phyloP scores from a whole-genome alignment of 2,329 filamentous ascomycete genomes.

The Fusarium xylarioides region DNA sequence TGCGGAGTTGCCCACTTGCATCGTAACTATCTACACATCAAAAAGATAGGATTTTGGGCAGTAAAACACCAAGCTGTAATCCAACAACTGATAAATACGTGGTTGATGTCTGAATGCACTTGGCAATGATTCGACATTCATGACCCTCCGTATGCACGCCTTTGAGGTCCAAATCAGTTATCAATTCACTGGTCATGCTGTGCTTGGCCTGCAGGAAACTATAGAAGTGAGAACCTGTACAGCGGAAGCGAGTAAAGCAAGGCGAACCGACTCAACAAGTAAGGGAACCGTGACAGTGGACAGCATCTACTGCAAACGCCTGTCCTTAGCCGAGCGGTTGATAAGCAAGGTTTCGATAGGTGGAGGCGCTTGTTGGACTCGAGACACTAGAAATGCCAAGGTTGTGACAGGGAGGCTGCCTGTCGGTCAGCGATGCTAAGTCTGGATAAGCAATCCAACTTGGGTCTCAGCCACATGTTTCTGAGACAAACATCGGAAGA shows the following conservation, averaged over 20 bases:
- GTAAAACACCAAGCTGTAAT: background rate
- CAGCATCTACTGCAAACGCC: conserved; percentile 18
- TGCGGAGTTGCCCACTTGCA: conserved; percentile 33
- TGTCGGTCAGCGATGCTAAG: conserved; percentile 25
- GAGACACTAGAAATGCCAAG: conserved; percentile 20
- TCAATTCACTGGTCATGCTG: conserved; percentile 14
- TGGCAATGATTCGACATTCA: background rate
- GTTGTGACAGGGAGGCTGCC: conserved; percentile 23
- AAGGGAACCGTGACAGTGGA: conserved; percentile 21
- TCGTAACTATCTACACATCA: conserved; percentile 19
- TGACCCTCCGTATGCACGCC: background rate
- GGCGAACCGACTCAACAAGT: conserved; percentile 13
- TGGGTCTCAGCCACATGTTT: conserved; percentile 27
- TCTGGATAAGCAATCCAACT: conserved; percentile 28
- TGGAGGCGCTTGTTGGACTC: conserved; percentile 37
- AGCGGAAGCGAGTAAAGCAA: conserved; percentile 18
- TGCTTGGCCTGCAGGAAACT: conserved; percentile 2
- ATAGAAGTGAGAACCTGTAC: conserved; percentile 9
- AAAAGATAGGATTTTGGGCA: conserved; percentile 1
- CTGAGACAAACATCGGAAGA: conserved; percentile 34
- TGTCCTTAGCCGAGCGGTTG: conserved; percentile 37
- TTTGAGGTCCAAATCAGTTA: background rate
- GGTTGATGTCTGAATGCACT: background rate
- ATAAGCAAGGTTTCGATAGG: conserved; percentile 12
- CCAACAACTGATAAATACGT: conserved; percentile 2